Percentiles rank a stretch among this genome's conserved stretches.
Conservation (phyloP, 768 basidiomycete species). For the Lactarius tabidus region DNA sequence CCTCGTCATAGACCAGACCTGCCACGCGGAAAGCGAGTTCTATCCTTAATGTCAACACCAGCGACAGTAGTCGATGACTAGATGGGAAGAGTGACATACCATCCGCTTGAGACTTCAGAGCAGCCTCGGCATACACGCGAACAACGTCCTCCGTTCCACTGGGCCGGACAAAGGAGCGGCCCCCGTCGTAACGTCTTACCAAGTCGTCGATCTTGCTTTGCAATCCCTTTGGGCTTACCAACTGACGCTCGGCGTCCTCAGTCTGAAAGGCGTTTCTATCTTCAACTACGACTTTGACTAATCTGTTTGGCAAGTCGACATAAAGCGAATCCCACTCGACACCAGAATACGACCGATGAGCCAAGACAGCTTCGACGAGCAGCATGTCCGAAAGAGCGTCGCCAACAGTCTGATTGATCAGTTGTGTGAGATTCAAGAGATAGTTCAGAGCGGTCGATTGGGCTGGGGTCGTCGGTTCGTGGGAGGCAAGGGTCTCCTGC, state of each 20-base stretch:
- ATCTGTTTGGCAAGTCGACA: slow-evolving; percentile 87
- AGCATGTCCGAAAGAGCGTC: slow-evolving; percentile 96
- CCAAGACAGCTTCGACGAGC: slow-evolving; percentile 87
- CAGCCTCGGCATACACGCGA: slow-evolving; percentile 94
- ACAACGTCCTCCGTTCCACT: slow-evolving; percentile 99
- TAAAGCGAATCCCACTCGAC: slow-evolving; percentile 92
- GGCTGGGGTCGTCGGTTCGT: slow-evolving; percentile 76
- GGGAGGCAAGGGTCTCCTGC: slow-evolving; percentile 51
- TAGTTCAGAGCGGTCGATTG: slow-evolving; percentile 77
- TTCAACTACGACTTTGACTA: slow-evolving; percentile 87
- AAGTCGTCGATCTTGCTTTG: slow-evolving; percentile 82
- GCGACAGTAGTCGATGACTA: background rate
- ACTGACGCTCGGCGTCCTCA: slow-evolving; percentile 86
- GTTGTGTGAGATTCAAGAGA: slow-evolving; percentile 67
- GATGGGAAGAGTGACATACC: slow-evolving; percentile 48
- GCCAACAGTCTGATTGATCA: slow-evolving; percentile 98
- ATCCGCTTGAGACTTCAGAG: slow-evolving; percentile 66
- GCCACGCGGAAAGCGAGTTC: slow-evolving; percentile 85
- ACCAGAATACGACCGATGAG: slow-evolving; percentile 81
- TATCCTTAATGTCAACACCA: slow-evolving; percentile 31
- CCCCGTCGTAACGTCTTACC: slow-evolving; percentile 71
- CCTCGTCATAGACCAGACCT: slow-evolving; percentile 78
- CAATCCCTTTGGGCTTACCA: slow-evolving; percentile 74
- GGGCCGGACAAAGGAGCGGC: slow-evolving; percentile 91
- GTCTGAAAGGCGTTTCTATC: slow-evolving; percentile 85